Evolutionary conservation across 1,139 yeast genomes (phyloP), one percentile per base, ranked within the genome.

Genomic region (Suhomyces maxii): DNA sequence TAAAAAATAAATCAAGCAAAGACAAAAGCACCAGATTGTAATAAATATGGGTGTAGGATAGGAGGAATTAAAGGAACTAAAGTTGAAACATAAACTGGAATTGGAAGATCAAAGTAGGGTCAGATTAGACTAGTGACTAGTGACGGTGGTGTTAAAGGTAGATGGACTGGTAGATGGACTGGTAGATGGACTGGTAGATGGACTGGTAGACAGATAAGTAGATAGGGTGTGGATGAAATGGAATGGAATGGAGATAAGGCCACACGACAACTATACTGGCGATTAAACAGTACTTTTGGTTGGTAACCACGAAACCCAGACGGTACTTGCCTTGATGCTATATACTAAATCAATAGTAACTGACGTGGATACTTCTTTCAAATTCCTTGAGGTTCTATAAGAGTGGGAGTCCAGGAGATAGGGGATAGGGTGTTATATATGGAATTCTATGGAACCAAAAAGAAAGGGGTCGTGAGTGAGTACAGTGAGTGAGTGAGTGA

Each of bases 381-480:
- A 28, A 28, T 34, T 33, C 41, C 30, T 25, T 13, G 25, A 37
- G 26, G 40, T 14, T 34, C 30, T 34, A 28, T 18, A 11, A 36
- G 18, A 18, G 4, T 28, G 31, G 31, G 31, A 11, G 31, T 4
- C 6, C 7, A 7, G 31, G 9, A 9, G 4, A 9, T 28, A 28
- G 35, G 42, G 42, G 39, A 34, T 11, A 31, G 18, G 23, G 18
- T 11, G 39, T n/a, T 43, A 35, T 43, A 43, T 39, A 43, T 43
- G 42, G 46, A 41, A 41, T 9, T 36, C 8, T 26, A 13, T 46
- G 37, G 49, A 46, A 46, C 31, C 28, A 35, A 37, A 36, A 40
- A 45, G 48, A 45, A 46, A 46, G 40, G 46, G 49, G 49, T 18
- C 30, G 37, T 9, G 23, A 26, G 9, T 9, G 31, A 9, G 31